A percentile compares a stretch with the other conserved stretches of the same genome.
Conservation (phyloP, 2,329 filamentous ascomycete genomes). For the Chaetoscypha palmicola region DNA sequence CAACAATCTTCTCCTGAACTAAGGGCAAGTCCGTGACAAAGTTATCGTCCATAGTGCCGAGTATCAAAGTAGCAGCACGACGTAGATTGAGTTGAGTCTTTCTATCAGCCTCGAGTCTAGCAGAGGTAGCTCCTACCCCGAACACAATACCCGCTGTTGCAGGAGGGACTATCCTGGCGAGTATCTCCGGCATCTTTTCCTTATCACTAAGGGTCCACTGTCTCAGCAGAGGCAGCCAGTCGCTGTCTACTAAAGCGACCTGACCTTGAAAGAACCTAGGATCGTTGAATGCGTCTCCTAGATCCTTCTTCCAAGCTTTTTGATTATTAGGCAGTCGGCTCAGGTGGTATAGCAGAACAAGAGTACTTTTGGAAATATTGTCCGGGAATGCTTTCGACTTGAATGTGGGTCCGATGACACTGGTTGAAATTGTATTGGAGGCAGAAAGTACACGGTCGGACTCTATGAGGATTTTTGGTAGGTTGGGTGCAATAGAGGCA, state of each 20-base stretch:
- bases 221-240: conserved; percentile 77
- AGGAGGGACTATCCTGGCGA: conserved; percentile 72
- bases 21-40: conserved; percentile 69
- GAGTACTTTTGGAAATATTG: conserved; percentile 64
- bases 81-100: conserved; percentile 87
- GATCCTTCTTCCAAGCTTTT: conserved; percentile 89
- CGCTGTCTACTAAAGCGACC: conserved; percentile 55
- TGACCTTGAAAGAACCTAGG: conserved; percentile 72
- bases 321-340: conserved; percentile 71
- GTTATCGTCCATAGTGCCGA: conserved; percentile 69
- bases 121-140: conserved; percentile 92
- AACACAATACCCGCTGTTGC: conserved; percentile 96
- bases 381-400: conserved; percentile 82
- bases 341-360: conserved; percentile 70
- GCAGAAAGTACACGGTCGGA: conserved; percentile 75
- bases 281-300: conserved; percentile 89
- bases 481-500: conserved; percentile 67
- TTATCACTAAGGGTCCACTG: conserved; percentile 86
- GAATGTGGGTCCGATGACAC: conserved; percentile 73
- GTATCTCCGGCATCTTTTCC: conserved; percentile 74
- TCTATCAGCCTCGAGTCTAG: conserved; percentile 87
- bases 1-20: conserved; percentile 77
- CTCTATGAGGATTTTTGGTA: conserved; percentile 78
- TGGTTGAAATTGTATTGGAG: conserved; percentile 73
- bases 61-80: conserved; percentile 69